Evolutionary conservation across 495 filamentous ascomycete species (phyloP).

Genomic region (Annulohypoxylon maeteangense): DNA sequence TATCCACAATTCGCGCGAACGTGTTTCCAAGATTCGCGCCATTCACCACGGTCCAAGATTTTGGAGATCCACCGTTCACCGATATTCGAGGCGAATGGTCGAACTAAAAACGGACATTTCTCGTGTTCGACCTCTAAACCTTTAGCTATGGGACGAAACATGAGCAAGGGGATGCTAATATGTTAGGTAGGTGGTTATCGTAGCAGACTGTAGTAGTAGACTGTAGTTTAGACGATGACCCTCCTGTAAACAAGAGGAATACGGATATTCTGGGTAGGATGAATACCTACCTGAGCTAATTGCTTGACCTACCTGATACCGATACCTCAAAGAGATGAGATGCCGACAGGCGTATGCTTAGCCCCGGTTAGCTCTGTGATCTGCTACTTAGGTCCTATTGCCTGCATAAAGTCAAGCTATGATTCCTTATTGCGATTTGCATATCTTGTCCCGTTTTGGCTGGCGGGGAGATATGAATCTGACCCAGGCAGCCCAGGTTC

Average conservation of each 20-base stretch:
- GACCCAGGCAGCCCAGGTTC: conserved; percentile 16
- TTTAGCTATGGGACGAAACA: conserved; percentile 16
- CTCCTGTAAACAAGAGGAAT: not conserved
- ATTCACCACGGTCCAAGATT: conserved; percentile 15
- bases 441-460: conserved; percentile 33
- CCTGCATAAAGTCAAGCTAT: conserved; percentile 9
- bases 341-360: not conserved
- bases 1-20: conserved; percentile 27
- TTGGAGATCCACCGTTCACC: not conserved
- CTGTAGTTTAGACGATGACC: conserved; percentile 4
- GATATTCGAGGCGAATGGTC: conserved; percentile 29
- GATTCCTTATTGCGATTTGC: conserved; percentile 29
- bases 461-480: conserved; percentile 34
- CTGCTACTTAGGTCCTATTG: conserved; percentile 18
- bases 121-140: conserved; percentile 32
- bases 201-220: too few species aligned
- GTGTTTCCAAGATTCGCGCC: conserved; percentile 32
- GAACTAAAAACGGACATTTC: conserved; percentile 30
- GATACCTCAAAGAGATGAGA: not conserved
- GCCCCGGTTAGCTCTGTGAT: conserved; percentile 7
- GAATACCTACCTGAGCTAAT: not conserved
- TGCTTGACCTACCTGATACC: not conserved
- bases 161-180: conserved; percentile 14
- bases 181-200: conserved; percentile 5
- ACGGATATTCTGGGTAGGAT: conserved; percentile 9